Conservation (phyloP, 352 stramenopile species). For the Globisporangium abappressorium region DNA sequence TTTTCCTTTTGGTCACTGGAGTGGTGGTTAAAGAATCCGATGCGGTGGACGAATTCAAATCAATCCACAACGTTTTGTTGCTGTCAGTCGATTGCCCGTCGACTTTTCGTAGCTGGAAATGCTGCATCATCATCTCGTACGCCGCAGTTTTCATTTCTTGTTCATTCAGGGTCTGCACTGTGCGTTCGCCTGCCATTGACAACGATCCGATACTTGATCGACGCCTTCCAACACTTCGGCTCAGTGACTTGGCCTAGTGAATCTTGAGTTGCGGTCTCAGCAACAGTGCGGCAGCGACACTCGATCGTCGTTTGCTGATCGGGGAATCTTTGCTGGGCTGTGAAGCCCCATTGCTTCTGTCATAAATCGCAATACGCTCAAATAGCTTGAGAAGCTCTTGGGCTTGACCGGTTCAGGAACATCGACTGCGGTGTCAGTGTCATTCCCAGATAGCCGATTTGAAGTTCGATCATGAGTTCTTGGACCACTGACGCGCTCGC, state of each 20-base stretch:
- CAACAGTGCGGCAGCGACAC: neutral
- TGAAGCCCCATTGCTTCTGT: neutral
- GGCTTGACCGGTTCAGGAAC: neutral
- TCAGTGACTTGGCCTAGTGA: neutral
- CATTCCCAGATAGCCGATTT: neutral
- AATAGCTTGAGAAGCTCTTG: neutral
- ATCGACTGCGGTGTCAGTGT: neutral
- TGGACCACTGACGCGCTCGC: neutral
- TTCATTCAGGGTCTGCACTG: neutral
- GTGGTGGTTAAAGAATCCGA: neutral
- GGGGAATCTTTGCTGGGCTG: neutral
- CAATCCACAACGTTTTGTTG: neutral
- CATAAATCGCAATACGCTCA: neutral
- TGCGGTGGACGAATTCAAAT: neutral
- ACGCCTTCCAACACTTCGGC: neutral
- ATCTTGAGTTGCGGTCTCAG: neutral
- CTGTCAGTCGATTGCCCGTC: neutral
- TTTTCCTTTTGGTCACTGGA: neutral
- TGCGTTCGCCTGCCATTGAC: neutral
- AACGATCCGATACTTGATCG: neutral
- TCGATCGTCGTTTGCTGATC: neutral
- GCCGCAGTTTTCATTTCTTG: slow-evolving; percentile 2
- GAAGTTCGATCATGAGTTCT: neutral
- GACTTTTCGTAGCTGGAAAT: slow-evolving; percentile 14
- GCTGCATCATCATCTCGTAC: slow-evolving; percentile 19